Evolutionary conservation across 805 yeast species (phyloP).

Genomic region (Sporopachydermia quercuum): DNA sequence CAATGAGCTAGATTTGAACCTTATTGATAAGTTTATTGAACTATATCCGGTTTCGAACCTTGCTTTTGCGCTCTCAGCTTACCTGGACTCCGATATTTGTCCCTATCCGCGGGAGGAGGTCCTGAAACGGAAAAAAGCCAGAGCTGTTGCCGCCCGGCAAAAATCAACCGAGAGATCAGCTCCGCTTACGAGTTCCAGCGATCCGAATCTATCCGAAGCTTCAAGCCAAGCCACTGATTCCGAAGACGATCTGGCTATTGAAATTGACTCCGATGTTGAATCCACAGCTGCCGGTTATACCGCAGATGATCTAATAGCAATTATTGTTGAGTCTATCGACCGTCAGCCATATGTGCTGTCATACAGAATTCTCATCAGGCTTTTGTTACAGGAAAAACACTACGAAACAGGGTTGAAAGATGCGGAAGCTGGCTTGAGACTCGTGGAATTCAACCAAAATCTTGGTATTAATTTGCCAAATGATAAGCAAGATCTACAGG

Average conservation of each 20-base stretch:
- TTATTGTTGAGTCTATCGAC: slow-evolving; percentile 22
- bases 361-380: slow-evolving; percentile 47
- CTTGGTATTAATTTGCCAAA: slow-evolving; percentile 33
- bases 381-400: slow-evolving; percentile 43
- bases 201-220: slow-evolving; percentile 8
- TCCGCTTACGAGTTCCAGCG: slow-evolving; percentile 9
- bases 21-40: slow-evolving; percentile 35
- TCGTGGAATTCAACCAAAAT: slow-evolving; percentile 31
- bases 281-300: background rate
- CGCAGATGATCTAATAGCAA: slow-evolving; percentile 15
- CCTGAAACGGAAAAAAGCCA: slow-evolving; percentile 3
- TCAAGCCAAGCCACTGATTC: slow-evolving; percentile 17
- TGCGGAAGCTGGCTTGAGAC: slow-evolving; percentile 45
- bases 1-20: slow-evolving; percentile 29
- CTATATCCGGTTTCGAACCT: slow-evolving; percentile 47
- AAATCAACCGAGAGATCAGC: background rate
- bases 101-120: slow-evolving; percentile 25
- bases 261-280: too few relatives aligned
- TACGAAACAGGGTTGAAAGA: slow-evolving; percentile 46
- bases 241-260: background rate
- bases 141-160: slow-evolving; percentile 1
- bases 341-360: slow-evolving; percentile 35
- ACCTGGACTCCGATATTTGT: slow-evolving; percentile 51
- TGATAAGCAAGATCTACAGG: slow-evolving; percentile 43
- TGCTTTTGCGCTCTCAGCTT: slow-evolving; percentile 47